These are phyloP conservation scores for Lactarius hengduanensis DNA, from an alignment of 768 basidiomycete species.

Conservation along the genomic window DNA sequence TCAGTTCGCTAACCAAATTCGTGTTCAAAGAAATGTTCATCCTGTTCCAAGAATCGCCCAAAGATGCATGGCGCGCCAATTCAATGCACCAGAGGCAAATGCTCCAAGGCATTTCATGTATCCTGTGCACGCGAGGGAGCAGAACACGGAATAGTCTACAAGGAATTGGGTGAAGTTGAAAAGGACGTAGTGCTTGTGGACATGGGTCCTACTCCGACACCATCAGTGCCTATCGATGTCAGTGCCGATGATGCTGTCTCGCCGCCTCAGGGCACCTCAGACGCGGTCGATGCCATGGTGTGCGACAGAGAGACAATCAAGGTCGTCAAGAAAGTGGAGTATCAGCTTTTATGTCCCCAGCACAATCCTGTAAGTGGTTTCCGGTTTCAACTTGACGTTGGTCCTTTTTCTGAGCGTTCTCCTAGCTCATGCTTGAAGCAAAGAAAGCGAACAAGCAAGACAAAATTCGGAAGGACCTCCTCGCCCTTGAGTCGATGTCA, in stretches of 20 bases:
- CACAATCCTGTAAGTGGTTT: constrained; percentile 80
- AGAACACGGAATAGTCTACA: constrained; percentile 55
- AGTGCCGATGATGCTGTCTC: constrained; percentile 34
- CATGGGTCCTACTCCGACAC: constrained; percentile 15
- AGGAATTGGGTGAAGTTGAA: constrained; percentile 65
- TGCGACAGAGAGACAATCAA: constrained; percentile 46
- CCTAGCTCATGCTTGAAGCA: constrained; percentile 67
- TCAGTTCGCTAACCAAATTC: not conserved
- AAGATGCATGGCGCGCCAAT: constrained; percentile 80
- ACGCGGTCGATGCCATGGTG: constrained; percentile 26
- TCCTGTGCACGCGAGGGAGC: constrained; percentile 73
- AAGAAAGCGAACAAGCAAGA: constrained; percentile 76
- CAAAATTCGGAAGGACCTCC: constrained; percentile 65
- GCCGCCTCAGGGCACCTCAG: constrained; percentile 13
- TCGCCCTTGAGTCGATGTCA: constrained; percentile 65
- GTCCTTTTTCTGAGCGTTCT: not conserved
- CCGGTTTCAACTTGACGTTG: not conserved
- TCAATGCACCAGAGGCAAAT: constrained; percentile 94
- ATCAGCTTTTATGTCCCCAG: constrained; percentile 77
- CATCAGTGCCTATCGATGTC: constrained; percentile 36
- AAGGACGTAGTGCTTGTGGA: constrained; percentile 76
- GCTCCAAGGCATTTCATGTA: constrained; percentile 90
- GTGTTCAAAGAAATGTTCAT: constrained; percentile 78
- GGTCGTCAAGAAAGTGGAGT: constrained; percentile 68
- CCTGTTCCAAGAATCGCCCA: constrained; percentile 65